Base-by-base conservation (phyloP, 805 yeast genomes). In the Candida ulmi region DNA sequence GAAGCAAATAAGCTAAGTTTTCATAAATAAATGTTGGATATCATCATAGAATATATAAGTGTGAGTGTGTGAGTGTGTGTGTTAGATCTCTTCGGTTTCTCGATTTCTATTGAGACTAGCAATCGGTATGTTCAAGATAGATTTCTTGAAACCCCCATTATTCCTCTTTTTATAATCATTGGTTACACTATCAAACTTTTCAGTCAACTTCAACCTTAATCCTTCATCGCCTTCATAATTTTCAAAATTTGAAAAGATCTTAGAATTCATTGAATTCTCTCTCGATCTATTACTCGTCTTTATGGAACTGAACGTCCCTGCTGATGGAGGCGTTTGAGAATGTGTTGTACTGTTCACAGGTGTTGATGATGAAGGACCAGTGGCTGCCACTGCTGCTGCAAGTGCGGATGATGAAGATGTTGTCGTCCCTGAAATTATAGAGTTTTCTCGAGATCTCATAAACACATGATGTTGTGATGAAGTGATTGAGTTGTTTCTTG, bases 101-200 rank as follows among this genome's bases (percentile, higher is more conserved):
- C 44, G 42, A 11, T 45, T 30, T 17, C 54, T 42, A 13, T 46
- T 42, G 35, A 53, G 17, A 27, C 53, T 53, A 2, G 52, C 41
- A 23, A 53, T 52, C 2, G 54, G 52, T n/a, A 53, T 50, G 28
- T 47, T 51, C 27, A 53, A 30, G 13, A 53, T 50, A 16, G 50
- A 44, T 5, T 39, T 44, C 30, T 43, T 48, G 15, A 18, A 8
- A 7, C 24, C 29, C 29, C 25, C 25, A n/a, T 25, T 29, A n/a
- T 16, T 28, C 9, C 38, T 21, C 12, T 30, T 29, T 13, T 30
- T 36, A 24, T 23, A 25, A 7, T 37, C 45, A 12, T 37, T 40
- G 1, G 46, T 29, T 13, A 33, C 41, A 24, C 16, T 32, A 18
- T 46, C 50, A 19, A 43, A 39, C 38, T 39, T 41, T 21, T 37